Percentiles rank a stretch among this genome's conserved stretches.
phyloP scores from a whole-genome alignment of 805 yeast genomes.

The Suhomyces prunicola region DNA sequence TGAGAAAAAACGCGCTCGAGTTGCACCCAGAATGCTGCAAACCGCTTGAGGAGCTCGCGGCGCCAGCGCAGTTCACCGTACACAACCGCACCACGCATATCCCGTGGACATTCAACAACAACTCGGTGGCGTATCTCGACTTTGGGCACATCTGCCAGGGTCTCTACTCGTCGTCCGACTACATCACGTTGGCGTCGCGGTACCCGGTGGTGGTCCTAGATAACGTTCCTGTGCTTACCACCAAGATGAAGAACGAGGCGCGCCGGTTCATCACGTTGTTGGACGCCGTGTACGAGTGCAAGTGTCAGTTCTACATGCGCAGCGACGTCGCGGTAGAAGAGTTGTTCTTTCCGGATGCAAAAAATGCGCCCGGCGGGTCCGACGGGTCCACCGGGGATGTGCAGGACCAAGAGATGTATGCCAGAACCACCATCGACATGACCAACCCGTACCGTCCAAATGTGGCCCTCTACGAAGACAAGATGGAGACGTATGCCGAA shows the following conservation, averaged over 20 bases:
- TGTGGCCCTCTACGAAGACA: constrained; percentile 58
- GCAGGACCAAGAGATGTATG: constrained; percentile 68
- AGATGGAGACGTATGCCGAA: constrained; percentile 22
- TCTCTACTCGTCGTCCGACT: constrained; percentile 63
- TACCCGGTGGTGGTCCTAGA: constrained; percentile 58
- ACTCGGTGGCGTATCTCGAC: constrained; percentile 46
- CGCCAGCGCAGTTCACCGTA: constrained; percentile 38
- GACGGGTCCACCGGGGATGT: constrained; percentile 33
- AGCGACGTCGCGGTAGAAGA: constrained; percentile 47
- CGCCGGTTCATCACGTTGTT: constrained; percentile 61
- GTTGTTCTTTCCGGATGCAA: constrained; percentile 55
- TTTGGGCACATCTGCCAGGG: constrained; percentile 56
- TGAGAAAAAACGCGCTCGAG: constrained; percentile 19
- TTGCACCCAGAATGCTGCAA: constrained; percentile 1
- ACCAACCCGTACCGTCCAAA: constrained; percentile 69
- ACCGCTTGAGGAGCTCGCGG: constrained; percentile 12
- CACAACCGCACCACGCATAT: constrained; percentile 54
- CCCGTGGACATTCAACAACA: constrained; percentile 35
- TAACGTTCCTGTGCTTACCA: constrained; percentile 56
- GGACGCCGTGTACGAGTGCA: constrained; percentile 68
- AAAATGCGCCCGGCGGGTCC: not conserved
- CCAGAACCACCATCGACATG: constrained; percentile 58
- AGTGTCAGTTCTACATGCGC: constrained; percentile 56
- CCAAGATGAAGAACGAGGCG: constrained; percentile 63
- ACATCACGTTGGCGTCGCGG: constrained; percentile 61